Evolutionary conservation across 2,329 filamentous ascomycete species (phyloP).

Genomic region (Fusarium mexicanum): DNA sequence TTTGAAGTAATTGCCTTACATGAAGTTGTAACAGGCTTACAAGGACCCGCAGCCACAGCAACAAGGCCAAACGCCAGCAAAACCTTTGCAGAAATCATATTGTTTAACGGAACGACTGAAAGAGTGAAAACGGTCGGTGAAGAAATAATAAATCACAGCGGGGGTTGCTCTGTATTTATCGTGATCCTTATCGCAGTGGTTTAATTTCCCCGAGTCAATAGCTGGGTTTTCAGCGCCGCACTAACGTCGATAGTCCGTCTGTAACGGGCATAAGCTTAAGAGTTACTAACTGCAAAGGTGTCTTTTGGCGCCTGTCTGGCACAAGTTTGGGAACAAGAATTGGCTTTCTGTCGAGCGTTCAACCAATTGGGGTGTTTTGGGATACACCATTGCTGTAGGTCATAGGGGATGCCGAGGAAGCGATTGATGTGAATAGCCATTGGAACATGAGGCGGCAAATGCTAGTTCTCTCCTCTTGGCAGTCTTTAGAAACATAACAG

Average conservation of each 20-base stretch:
- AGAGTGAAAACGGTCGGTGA: background rate
- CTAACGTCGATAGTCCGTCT: background rate
- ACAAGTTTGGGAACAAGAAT: background rate
- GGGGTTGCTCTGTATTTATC: background rate
- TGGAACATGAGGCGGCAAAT: rapidly evolving
- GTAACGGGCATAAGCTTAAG: no score
- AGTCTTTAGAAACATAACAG: rapidly evolving
- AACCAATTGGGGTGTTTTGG: background rate
- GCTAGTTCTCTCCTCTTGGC: background rate
- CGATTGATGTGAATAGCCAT: background rate
- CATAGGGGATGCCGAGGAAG: background rate
- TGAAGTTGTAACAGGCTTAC: background rate
- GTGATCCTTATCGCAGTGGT: background rate
- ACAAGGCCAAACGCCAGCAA: background rate
- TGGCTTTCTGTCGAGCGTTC: background rate
- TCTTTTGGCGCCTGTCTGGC: background rate
- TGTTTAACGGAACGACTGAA: background rate
- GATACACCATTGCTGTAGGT: background rate
- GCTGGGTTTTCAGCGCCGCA: background rate
- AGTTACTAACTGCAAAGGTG: background rate
- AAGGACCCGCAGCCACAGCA: background rate
- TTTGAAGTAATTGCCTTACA: background rate
- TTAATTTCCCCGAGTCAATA: background rate
- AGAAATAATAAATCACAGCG: background rate
- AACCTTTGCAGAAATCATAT: background rate